A percentile compares a stretch with the other conserved stretches of the same genome.
Evolutionary conservation across 2,329 filamentous ascomycete species (phyloP).

Genomic region (Pseudocercospora eumusae): DNA sequence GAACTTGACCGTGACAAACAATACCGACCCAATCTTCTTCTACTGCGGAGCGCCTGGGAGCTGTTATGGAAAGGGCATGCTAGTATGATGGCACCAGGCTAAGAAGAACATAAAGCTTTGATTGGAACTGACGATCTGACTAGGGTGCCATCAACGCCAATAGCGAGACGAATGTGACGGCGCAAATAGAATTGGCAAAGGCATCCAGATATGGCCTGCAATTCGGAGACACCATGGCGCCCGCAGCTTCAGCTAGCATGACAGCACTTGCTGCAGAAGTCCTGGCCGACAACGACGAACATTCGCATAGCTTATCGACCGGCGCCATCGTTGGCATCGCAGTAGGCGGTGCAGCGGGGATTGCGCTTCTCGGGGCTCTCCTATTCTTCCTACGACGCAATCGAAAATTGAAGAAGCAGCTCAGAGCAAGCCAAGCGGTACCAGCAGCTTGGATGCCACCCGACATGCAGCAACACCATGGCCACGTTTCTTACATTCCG

Average conservation of each 20-base stretch:
- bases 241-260: slow-evolving; percentile 38
- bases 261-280: slow-evolving; percentile 28
- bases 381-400: slow-evolving; percentile 17
- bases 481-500: background rate
- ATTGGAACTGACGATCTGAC: background rate
- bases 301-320: slow-evolving; percentile 36
- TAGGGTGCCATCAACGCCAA: slow-evolving; percentile 68
- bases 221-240: slow-evolving; percentile 45
- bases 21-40: slow-evolving; percentile 66
- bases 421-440: background rate
- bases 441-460: background rate
- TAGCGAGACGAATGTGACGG: slow-evolving; percentile 30
- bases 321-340: slow-evolving; percentile 57
- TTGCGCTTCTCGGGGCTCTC: slow-evolving; percentile 14
- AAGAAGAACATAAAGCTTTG: background rate
- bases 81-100: slow-evolving; percentile 41
- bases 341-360: slow-evolving; percentile 61
- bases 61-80: slow-evolving; percentile 67
- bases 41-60: slow-evolving; percentile 69
- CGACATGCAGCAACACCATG: background rate
- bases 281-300: slow-evolving; percentile 15
- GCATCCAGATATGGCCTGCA: slow-evolving; percentile 38
- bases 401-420: slow-evolving; percentile 10
- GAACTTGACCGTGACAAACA: slow-evolving; percentile 53
- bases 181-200: slow-evolving; percentile 36